phyloP scores from a whole-genome alignment of 2,329 filamentous ascomycete species.

The Sporothrix curviconia region DNA sequence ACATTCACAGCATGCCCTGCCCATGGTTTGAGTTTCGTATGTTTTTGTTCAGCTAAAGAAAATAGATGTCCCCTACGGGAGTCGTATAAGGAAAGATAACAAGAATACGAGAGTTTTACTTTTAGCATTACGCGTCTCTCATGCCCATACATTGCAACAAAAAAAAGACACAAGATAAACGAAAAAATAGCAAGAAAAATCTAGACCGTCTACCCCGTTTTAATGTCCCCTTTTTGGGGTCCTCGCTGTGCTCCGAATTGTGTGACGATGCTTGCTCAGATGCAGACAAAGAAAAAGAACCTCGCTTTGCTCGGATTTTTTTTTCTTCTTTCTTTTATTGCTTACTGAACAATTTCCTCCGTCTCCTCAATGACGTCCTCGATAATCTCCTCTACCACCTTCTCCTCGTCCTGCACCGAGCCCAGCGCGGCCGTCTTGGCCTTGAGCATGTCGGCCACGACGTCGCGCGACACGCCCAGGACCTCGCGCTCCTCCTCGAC shows the following conservation, averaged over 20 bases:
- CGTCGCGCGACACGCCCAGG: conserved; percentile 59
- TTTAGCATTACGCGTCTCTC: no score
- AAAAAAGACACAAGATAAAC: not conserved
- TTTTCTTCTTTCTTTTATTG: no score
- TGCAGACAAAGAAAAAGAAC: no score
- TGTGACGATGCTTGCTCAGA: no score
- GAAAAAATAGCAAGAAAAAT: not conserved
- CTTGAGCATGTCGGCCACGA: conserved; percentile 55
- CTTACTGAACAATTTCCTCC: conserved; percentile 60
- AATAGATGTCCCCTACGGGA: no score
- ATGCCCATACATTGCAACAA: no score
- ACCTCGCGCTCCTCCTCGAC: conserved; percentile 63
- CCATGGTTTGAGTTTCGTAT: no score
- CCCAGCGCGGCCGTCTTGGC: conserved; percentile 47
- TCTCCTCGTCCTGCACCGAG: conserved; percentile 61
- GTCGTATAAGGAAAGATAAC: no score
- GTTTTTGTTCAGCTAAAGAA: no score
- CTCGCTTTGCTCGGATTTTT: no score
- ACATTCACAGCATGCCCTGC: no score
- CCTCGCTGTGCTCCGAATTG: no score
- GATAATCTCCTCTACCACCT: conserved; percentile 81
- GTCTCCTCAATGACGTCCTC: conserved; percentile 79
- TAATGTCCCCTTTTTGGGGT: not conserved
- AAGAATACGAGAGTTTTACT: not conserved
- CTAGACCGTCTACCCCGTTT: not conserved